Conservation (phyloP, 345 rosid species). For the Capsella bursapastoris region DNA sequence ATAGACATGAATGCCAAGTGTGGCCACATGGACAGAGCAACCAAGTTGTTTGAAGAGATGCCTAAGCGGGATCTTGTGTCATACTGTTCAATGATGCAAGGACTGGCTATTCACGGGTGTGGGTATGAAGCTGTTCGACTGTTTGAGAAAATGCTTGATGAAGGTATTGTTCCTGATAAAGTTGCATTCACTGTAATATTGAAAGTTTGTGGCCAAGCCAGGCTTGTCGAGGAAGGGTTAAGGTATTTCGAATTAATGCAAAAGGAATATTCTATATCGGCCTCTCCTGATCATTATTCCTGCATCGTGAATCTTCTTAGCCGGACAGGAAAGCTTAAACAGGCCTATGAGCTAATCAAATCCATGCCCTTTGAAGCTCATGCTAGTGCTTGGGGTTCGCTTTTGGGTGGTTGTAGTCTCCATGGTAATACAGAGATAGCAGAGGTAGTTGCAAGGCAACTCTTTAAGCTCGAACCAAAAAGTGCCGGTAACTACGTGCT, state of each 20-base stretch:
- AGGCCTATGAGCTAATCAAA: slow-evolving; percentile 60
- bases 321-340: slow-evolving; percentile 58
- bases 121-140: slow-evolving; percentile 54
- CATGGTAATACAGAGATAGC: slow-evolving; percentile 62
- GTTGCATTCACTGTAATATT: slow-evolving; percentile 75
- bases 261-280: slow-evolving; percentile 50
- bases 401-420: slow-evolving; percentile 66
- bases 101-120: slow-evolving; percentile 62
- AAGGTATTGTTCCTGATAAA: slow-evolving; percentile 63
- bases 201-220: slow-evolving; percentile 62
- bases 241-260: slow-evolving; percentile 58
- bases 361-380: slow-evolving; percentile 62
- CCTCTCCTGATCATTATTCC: slow-evolving; percentile 67
- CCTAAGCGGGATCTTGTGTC: slow-evolving; percentile 55
- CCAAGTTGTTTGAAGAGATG: slow-evolving; percentile 57
- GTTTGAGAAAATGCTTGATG: slow-evolving; percentile 65
- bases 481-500: slow-evolving; percentile 69
- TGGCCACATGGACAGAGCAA: slow-evolving; percentile 69
- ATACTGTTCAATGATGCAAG: slow-evolving; percentile 74
- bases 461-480: slow-evolving; percentile 66
- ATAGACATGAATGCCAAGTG: slow-evolving; percentile 86
- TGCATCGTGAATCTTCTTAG: slow-evolving; percentile 77
- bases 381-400: slow-evolving; percentile 74
- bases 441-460: slow-evolving; percentile 52
- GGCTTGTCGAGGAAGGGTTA: slow-evolving; percentile 66